These are phyloP conservation scores for Microbotryum lychnidis-dioicae DNA, from an alignment of 1,284 basidiomycete genomes.

Conservation along the genomic window DNA sequence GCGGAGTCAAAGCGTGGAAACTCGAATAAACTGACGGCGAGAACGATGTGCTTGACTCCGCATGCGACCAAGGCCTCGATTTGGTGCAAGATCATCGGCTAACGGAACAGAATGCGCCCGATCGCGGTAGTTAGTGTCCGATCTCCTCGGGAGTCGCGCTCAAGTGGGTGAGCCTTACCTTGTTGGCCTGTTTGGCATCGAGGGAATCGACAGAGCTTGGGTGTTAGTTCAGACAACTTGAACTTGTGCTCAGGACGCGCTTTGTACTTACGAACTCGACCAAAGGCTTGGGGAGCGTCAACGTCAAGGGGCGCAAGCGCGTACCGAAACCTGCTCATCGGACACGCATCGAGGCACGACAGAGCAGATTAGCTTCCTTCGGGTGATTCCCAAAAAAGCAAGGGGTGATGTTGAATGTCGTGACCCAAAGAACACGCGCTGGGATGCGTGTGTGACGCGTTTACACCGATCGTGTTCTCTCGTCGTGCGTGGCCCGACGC, in stretches of 20 bases:
- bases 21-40: slow-evolving; percentile 46
- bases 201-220: not conserved
- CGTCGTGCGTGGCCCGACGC: too few relatives aligned
- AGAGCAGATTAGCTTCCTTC: not conserved
- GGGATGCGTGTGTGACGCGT: too few relatives aligned
- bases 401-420: too few relatives aligned
- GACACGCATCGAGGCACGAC: not conserved
- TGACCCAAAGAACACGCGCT: too few relatives aligned
- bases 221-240: too few relatives aligned
- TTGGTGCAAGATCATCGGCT: slow-evolving; percentile 43
- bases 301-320: slow-evolving; percentile 47
- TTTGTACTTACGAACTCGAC: slow-evolving; percentile 46
- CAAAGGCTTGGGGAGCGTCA: slow-evolving; percentile 48
- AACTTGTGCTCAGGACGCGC: not conserved
- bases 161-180: not conserved
- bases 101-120: too few relatives aligned
- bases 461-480: too few relatives aligned
- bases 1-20: too few relatives aligned
- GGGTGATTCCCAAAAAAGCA: too few relatives aligned
- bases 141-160: too few relatives aligned
- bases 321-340: slow-evolving; percentile 44
- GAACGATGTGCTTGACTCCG: slow-evolving; percentile 50
- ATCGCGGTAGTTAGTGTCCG: too few relatives aligned
- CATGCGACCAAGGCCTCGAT: slow-evolving; percentile 48
- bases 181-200: slow-evolving; percentile 1